Conservation (phyloP, 305 asterid genomes). For the Nicotiana rustica region DNA sequence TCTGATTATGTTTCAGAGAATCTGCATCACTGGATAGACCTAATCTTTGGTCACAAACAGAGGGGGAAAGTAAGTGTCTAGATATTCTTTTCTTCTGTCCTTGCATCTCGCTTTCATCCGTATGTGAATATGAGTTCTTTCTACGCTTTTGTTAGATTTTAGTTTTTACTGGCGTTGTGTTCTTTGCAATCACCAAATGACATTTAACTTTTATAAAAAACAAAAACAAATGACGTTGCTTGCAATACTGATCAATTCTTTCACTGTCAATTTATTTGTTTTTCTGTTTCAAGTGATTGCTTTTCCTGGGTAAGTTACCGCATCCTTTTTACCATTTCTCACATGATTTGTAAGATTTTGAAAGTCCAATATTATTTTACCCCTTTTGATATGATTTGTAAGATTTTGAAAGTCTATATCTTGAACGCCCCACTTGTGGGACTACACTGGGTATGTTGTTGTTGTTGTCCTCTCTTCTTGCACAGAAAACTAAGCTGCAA, state of each 20-base stretch:
- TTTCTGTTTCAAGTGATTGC: slow-evolving; percentile 7
- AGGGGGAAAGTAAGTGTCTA: slow-evolving; percentile 88
- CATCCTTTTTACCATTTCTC: slow-evolving; percentile 29
- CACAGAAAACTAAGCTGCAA: slow-evolving; percentile 14
- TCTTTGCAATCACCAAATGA: background rate
- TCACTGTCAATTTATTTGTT: background rate
- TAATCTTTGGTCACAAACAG: slow-evolving; percentile 94
- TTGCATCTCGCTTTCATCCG: slow-evolving; percentile 10
- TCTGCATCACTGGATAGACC: slow-evolving; percentile 99
- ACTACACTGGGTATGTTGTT: no score
- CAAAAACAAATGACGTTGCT: background rate
- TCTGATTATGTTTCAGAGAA: slow-evolving; percentile 95
- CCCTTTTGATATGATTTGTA: slow-evolving; percentile 1
- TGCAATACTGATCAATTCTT: slow-evolving; percentile 29
- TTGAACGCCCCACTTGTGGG: no score
- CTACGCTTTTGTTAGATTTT: background rate
- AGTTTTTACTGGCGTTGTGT: background rate
- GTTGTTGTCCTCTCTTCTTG: background rate
- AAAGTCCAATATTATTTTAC: background rate
- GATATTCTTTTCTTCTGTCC: slow-evolving; percentile 21
- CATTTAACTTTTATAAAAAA: background rate
- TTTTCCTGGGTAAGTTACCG: slow-evolving; percentile 20
- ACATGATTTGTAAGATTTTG: slow-evolving; percentile 11
- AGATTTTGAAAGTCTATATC: background rate
- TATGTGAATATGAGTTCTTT: background rate